A percentile compares a stretch with the other conserved stretches of the same genome.
Conservation (phyloP, 768 basidiomycete species). For the Suillus variegatus region DNA sequence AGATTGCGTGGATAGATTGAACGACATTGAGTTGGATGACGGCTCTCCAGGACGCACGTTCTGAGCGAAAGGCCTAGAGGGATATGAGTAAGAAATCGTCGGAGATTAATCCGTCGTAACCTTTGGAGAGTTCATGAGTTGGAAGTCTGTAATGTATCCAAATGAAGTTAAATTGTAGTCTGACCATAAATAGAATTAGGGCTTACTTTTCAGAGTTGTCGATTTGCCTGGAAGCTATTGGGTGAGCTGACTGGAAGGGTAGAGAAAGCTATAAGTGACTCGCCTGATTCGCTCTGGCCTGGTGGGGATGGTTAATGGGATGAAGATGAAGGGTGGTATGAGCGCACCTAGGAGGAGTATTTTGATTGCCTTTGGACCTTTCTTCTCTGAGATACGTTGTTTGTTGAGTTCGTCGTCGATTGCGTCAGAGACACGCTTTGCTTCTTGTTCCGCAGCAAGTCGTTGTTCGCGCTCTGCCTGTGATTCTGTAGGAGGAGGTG, state of each 20-base stretch:
- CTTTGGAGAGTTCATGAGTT: constrained; percentile 64
- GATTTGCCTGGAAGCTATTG: constrained; percentile 60
- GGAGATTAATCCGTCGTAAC: constrained; percentile 24
- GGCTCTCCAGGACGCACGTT: constrained; percentile 79
- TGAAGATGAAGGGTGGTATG: not conserved
- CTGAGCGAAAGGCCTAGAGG: constrained; percentile 61
- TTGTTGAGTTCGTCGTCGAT: constrained; percentile 65
- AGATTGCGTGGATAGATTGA: constrained; percentile 72
- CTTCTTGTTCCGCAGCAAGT: constrained; percentile 48
- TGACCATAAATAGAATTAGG: not conserved
- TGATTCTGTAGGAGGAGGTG: constrained; percentile 57
- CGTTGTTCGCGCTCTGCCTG: constrained; percentile 44
- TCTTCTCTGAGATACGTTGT: constrained; percentile 49
- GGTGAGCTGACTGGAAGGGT: constrained; percentile 4
- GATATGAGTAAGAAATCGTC: no score
- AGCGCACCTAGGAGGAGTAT: constrained; percentile 60
- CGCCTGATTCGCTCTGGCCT: constrained; percentile 86
- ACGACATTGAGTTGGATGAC: constrained; percentile 84
- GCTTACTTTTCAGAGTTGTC: constrained; percentile 76
- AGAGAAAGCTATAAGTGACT: constrained; percentile 25
- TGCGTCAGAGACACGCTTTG: constrained; percentile 56
- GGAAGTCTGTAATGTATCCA: constrained; percentile 47
- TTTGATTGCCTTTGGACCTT: constrained; percentile 51
- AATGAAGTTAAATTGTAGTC: constrained; percentile 13
- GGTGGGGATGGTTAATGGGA: not conserved